Evolutionary conservation across 2,329 filamentous ascomycete species (phyloP), one percentile per base, ranked within the genome.

Genomic region (Apiospora malaysiana): DNA sequence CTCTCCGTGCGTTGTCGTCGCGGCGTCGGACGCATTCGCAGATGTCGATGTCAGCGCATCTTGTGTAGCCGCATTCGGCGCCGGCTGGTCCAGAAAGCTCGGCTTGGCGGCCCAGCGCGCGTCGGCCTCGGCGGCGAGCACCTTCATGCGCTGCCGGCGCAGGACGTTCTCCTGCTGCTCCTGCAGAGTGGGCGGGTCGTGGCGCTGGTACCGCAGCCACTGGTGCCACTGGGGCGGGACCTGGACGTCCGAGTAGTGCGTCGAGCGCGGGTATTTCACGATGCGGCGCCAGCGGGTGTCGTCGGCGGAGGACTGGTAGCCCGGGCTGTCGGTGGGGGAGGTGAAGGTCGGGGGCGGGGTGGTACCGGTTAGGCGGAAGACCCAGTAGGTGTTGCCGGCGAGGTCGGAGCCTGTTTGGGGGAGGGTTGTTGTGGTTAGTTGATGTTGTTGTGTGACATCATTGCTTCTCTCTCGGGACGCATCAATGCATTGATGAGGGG

Each of bases 351-450:
- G 70, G 3, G 73, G 71, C 0, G 46, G 49, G 47, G 72, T 66
- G 23, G 73, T 75, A 70, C 85, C 83, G 8, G 81, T 76, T 74
- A 90, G 86, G 71, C 85, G 85, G 81, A 92, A 91, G 76, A 91
- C 89, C 90, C 90, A 92, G 83, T 88, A 92, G 4, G 90, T 91
- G 81, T 92, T 92, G 70, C 90, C 89, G 32, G 88, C 77, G 71
- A 92, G 88, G 77, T 92, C 90, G 76, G 87, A 84, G 74, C 90
- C 90, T 92, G 73, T 27, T 51, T 56, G 43, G 69, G 32, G 9
- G 47, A 16, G 23, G 10, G 47, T 25, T 7, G 47, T 16, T 5
- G 47, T 59, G 16, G 51, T 59, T 59, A 37, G 51, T 37, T 6
- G 21, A 12, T 2, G 25, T 32, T n/a, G 3, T 37, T 14, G 47